A percentile compares a stretch with the other conserved stretches of the same genome.
Conservation (phyloP, 2,329 filamentous ascomycete genomes). For the Beauveria medogensis region DNA sequence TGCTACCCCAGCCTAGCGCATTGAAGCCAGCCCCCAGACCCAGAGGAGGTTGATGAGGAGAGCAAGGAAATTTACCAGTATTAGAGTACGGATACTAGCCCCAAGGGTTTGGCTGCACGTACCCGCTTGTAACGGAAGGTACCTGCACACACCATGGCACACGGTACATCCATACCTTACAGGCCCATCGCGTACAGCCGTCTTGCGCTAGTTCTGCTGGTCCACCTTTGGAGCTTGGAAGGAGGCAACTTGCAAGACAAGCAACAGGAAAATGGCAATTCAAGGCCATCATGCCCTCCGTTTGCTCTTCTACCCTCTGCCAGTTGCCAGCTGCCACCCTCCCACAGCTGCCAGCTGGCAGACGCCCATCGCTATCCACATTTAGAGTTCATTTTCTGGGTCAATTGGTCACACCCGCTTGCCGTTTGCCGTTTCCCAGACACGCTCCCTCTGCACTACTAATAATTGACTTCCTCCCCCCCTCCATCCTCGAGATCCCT, state of each 20-base stretch:
- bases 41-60: no score
- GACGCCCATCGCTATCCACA: background rate
- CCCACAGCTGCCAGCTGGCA: background rate
- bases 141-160: background rate
- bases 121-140: constrained; percentile 9
- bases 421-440: constrained; percentile 11
- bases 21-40: background rate
- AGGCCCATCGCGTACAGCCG: background rate
- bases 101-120: background rate
- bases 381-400: constrained; percentile 1
- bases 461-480: constrained; percentile 7
- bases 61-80: no score
- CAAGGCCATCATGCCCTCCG: background rate
- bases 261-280: background rate
- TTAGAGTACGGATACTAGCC: no score
- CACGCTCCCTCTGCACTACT: constrained; percentile 5
- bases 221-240: background rate
- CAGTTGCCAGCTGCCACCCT: background rate
- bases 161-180: background rate
- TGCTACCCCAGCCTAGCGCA: background rate
- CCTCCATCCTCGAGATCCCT: background rate
- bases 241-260: background rate
- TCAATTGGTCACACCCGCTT: background rate
- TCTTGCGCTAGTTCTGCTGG: background rate
- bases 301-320: background rate